Conservation (phyloP, 2,329 filamentous ascomycete species). For the Ceratocystis ficicola region DNA sequence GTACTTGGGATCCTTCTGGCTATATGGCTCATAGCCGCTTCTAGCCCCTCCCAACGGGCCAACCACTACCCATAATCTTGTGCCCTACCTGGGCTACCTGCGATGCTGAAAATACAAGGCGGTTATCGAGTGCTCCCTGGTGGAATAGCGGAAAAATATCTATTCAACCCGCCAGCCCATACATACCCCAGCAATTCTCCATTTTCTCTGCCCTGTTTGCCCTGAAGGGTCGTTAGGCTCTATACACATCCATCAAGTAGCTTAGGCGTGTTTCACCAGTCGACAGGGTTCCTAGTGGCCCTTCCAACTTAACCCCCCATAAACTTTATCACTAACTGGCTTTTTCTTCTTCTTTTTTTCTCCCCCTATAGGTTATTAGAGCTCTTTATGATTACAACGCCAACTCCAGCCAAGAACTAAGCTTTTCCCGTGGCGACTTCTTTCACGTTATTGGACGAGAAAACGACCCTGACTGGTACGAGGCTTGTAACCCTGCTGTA, state of each 20-base stretch:
- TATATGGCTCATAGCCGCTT: not conserved
- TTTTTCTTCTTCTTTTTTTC: conserved; percentile 16
- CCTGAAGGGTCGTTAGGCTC: not conserved
- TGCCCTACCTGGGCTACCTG: not conserved
- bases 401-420: conserved; percentile 62
- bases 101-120: not conserved
- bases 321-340: conserved; percentile 15
- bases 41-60: conserved; percentile 9
- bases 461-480: conserved; percentile 93
- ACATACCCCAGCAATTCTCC: not conserved
- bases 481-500: conserved; percentile 87
- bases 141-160: not conserved
- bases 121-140: not conserved
- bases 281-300: conserved; percentile 10
- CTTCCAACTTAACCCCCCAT: not conserved
- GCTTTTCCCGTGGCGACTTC: conserved; percentile 91
- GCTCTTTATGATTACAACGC: conserved; percentile 88
- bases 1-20: not conserved
- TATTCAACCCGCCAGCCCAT: not conserved
- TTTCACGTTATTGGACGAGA: conserved; percentile 96
- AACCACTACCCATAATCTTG: not conserved
- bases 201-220: conserved; percentile 2
- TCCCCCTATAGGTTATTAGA: conserved; percentile 65
- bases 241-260: not conserved
- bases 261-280: conserved; percentile 14